Evolutionary conservation across 441 rosid species (phyloP).

Genomic region (Croton setiger): DNA sequence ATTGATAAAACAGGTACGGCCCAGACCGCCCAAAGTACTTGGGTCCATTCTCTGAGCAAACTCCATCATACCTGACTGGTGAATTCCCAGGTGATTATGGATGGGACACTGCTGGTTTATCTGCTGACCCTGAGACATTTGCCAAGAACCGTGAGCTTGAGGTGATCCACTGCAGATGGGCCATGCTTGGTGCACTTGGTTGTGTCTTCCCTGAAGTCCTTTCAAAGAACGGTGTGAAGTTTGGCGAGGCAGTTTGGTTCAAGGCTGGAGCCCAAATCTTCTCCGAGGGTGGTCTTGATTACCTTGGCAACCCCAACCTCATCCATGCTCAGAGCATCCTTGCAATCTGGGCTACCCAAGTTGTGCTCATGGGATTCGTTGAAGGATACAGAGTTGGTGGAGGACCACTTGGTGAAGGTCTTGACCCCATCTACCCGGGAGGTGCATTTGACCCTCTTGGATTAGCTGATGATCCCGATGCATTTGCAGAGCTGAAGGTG

Average conservation of each 20-base stretch:
- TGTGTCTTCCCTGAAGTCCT: conserved; percentile 87
- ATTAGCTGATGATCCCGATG: conserved; percentile 84
- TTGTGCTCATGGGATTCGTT: conserved; percentile 83
- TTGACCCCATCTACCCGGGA: conserved; percentile 84
- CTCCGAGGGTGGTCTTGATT: conserved; percentile 88
- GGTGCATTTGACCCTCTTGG: conserved; percentile 90
- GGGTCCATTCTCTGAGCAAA: conserved; percentile 94
- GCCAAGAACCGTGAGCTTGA: conserved; percentile 94
- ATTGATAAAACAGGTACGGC: conserved; percentile 59
- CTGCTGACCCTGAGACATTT: conserved; percentile 89
- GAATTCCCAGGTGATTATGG: conserved; percentile 93
- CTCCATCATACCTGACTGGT: conserved; percentile 84
- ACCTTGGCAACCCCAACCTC: conserved; percentile 85
- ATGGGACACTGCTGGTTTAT: conserved; percentile 91
- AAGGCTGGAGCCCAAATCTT: conserved; percentile 89
- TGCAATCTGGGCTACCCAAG: conserved; percentile 86
- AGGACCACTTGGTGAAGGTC: conserved; percentile 89
- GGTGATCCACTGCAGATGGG: conserved; percentile 93
- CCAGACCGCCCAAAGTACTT: conserved; percentile 90
- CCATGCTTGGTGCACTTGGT: conserved; percentile 89
- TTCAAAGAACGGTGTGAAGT: conserved; percentile 72
- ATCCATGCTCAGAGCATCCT: conserved; percentile 90
- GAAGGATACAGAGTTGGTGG: conserved; percentile 92
- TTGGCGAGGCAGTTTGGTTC: conserved; percentile 92
- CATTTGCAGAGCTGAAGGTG: conserved; percentile 84